Percentiles rank a stretch among this genome's conserved stretches.
These are phyloP conservation scores for Picea engelmannii DNA, from an alignment of 83 land plant species.

Conservation along the genomic window DNA sequence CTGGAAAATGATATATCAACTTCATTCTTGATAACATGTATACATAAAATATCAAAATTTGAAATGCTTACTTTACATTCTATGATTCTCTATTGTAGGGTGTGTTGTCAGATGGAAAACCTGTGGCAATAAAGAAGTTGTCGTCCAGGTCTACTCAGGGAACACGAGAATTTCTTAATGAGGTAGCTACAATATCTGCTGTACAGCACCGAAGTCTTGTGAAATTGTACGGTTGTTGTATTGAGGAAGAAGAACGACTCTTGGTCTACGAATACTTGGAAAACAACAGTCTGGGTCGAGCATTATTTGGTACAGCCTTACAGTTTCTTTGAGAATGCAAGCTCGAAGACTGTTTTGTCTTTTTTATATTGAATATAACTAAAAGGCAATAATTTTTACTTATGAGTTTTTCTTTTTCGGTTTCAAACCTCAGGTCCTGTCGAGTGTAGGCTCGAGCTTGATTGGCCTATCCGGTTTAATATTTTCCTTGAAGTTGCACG, in stretches of 20 bases:
- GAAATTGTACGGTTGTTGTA: not conserved
- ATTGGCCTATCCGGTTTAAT: not conserved
- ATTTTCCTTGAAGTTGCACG: slow-evolving; percentile 9
- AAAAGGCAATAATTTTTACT: not conserved
- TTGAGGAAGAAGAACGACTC: slow-evolving; percentile 13
- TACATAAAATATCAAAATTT: not conserved
- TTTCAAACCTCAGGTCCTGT: not conserved
- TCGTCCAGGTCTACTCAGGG: slow-evolving; percentile 19
- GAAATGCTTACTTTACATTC: not conserved
- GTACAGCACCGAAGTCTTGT: not conserved
- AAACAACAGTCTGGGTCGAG: slow-evolving; percentile 20
- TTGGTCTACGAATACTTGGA: slow-evolving; percentile 22
- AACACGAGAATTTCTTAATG: slow-evolving; percentile 21
- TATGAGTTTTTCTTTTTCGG: not conserved
- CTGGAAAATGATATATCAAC: not conserved
- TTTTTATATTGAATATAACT: not conserved
- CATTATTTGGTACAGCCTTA: slow-evolving; percentile 18
- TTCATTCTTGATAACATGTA: not conserved
- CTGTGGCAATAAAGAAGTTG: slow-evolving; percentile 23
- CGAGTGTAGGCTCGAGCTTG: not conserved
- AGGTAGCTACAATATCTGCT: slow-evolving; percentile 17
- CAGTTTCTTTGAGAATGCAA: not conserved
- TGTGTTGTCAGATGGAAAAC: slow-evolving; percentile 13
- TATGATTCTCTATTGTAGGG: slow-evolving; percentile 1
- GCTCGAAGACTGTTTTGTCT: too few relatives aligned